Percentiles rank a stretch among this genome's conserved stretches.
These are phyloP conservation scores for Cryphonectria naterciae DNA, from an alignment of 2,329 filamentous ascomycete genomes.

Conservation along the genomic window DNA sequence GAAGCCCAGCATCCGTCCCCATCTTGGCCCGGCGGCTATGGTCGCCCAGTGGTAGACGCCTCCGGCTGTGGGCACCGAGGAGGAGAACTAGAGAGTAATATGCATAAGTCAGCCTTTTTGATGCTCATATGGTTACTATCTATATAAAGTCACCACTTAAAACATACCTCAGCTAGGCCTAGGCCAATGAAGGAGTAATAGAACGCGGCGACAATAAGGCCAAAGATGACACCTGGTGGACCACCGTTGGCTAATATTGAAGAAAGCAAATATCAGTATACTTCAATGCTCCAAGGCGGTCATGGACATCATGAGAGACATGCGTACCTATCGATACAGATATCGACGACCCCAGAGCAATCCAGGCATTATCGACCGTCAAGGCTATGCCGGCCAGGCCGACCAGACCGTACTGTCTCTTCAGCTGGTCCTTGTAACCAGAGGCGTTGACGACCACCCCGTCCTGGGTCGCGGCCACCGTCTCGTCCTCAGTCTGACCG, in stretches of 20 bases:
- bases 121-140: neutral
- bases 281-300: conserved; percentile 1
- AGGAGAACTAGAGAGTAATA: conserved; percentile 53
- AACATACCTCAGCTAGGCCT: conserved; percentile 45
- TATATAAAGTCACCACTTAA: neutral
- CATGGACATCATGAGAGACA: neutral
- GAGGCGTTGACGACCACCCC: conserved; percentile 63
- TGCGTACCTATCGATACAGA: conserved; percentile 52
- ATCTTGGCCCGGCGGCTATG: conserved; percentile 58
- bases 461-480: conserved; percentile 39
- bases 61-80: conserved; percentile 61
- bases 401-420: conserved; percentile 64
- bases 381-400: conserved; percentile 63
- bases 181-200: conserved; percentile 49
- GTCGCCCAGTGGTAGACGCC: conserved; percentile 67
- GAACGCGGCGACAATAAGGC: conserved; percentile 47
- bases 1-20: conserved; percentile 56
- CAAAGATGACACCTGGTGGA: conserved; percentile 47
- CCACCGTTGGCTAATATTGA: conserved; percentile 44
- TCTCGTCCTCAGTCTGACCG: conserved; percentile 38
- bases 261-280: conserved; percentile 17
- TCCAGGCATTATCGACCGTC: conserved; percentile 69
- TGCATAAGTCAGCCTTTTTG: no score
- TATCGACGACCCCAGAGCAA: conserved; percentile 64
- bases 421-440: conserved; percentile 65